Evolutionary conservation across 169 alveolate species (phyloP).

Genomic region (Cryptosporidium sp.): DNA sequence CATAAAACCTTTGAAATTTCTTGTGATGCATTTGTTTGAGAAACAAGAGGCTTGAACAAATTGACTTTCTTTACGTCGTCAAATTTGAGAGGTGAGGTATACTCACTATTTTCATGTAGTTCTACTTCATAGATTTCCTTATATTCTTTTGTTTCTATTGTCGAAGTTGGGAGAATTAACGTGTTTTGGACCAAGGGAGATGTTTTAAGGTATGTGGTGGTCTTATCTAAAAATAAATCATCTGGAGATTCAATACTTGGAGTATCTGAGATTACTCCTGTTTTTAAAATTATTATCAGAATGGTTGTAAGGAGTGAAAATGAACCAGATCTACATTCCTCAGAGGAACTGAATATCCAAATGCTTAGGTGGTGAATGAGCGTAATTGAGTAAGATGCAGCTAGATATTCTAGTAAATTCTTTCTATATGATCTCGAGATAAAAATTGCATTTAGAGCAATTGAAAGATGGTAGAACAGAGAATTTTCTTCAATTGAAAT

Average conservation of each 20-base stretch:
- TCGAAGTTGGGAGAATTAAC: conserved; percentile 42
- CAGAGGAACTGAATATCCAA: conserved; percentile 57
- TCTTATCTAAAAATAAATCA: conserved; percentile 22
- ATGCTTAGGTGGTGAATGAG: conserved; percentile 34
- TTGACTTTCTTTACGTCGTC: background rate
- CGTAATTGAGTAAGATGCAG: conserved; percentile 11
- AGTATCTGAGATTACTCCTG: conserved; percentile 11
- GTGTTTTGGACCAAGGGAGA: conserved; percentile 18
- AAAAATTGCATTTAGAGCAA: conserved; percentile 53
- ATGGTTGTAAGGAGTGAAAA: conserved; percentile 28
- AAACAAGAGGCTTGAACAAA: background rate
- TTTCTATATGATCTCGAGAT: conserved; percentile 43
- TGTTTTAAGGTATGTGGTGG: background rate
- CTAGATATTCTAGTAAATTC: conserved; percentile 20
- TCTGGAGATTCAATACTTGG: background rate
- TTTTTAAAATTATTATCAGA: conserved; percentile 28
- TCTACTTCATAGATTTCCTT: conserved; percentile 13
- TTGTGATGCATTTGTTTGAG: background rate
- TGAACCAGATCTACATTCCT: conserved; percentile 56
- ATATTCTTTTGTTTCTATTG: conserved; percentile 2
- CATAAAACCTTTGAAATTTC: background rate
- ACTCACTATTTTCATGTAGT: background rate
- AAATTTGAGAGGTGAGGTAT: background rate
- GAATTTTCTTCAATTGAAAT: conserved; percentile 24
- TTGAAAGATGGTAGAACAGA: conserved; percentile 43